Evolutionary conservation across 2,329 filamentous ascomycete species (phyloP), one percentile per base, ranked within the genome.

Genomic region (Clonostachys sp.): DNA sequence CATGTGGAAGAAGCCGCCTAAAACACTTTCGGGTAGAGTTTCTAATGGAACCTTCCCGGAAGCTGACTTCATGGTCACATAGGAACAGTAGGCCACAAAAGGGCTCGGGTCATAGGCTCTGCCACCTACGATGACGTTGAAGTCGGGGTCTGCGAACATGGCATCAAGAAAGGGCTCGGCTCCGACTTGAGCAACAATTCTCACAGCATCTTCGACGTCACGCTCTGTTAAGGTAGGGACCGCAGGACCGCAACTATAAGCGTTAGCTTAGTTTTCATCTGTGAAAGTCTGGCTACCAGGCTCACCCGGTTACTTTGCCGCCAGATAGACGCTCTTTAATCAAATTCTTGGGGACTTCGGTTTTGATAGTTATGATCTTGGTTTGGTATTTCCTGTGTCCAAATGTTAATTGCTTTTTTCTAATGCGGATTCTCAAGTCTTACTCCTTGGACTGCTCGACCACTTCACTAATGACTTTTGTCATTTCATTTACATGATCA

Each of bases 101-200:
- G 65, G 63, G 1, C 64, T 58, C 0, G 64, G 65, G 38, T 68
- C 66, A 48, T 68, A 68, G 4, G 65, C 58, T 5, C 65, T 57
- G 5, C 74, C 74, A 5, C 65, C 72, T 5, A 76, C 55, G 41
- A 77, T 62, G 48, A 77, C 59, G 46, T 74, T 59, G 48, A 66
- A 67, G 51, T 74, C 66, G 0, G 66, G 67, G 8, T 63, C 48
- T 1, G 59, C 57, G 8, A 53, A 41, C 64, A 72, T 67, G 18
- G 67, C 68, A 14, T 62, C 49, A 1, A 67, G 17, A 42, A 67
- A 70, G 7, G 70, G 68, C 48, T 74, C 71, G 2, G 63, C 55
- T 1, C 71, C 71, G 61, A 72, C 72, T 51, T 75, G 71, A 2
- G 65, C 66, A 2, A 70, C 68, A 24, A 74, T 61, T 2, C 53